Base-by-base conservation (phyloP, 352 stramenopile genomes). In the Stephanocyclus meneghinianus region DNA sequence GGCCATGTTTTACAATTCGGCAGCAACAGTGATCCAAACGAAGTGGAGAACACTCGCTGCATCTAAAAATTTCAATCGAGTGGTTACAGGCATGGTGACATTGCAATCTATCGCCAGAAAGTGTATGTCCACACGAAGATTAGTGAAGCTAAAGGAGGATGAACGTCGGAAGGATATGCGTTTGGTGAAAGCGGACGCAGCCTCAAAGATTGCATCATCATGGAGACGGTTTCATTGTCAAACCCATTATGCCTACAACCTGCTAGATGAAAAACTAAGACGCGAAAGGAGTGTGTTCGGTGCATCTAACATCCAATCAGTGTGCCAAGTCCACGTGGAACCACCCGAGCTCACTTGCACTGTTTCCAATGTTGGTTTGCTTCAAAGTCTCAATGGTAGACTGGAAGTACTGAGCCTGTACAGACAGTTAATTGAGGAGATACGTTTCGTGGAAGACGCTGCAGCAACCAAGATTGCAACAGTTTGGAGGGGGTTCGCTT, bases 21-120 rank as follows among this genome's bases (percentile, higher is more conserved):
- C 50, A 26, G 50, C 50, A 10, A 57, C 50, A 26, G 50, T 57
- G 0, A 57, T 57, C n/a, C 50, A 57, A 57, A 29, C 50, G 18
- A 57, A 57, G 21, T 30, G 13, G 50, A 57, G 50, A 21, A 30
- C 9, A 10, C 21, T 10, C 10, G n/a, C n/a, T 30, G 21, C n/a
- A 7, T 30, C 18, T 26, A 57, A 21, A 57, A 57, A 57, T 21
- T 57, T 30, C 50, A n/a, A 8, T 10, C 50, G 18, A 1, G 9
- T 29, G 13, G n/a, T 26, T 26, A 26, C 18, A 30, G 13, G 10
- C 9, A 21, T 57, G 0, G 18, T 30, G 9, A 8, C 13, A 57
- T 10, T 57, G 13, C 50, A 57, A 57, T 57, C 10, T 21, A 10
- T 15, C n/a, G 18, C 50, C 18, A n/a, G 50, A 10, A 57, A 29